phyloP scores from a whole-genome alignment of 2,329 filamentous ascomycete genomes.

The Fusarium sp. region DNA sequence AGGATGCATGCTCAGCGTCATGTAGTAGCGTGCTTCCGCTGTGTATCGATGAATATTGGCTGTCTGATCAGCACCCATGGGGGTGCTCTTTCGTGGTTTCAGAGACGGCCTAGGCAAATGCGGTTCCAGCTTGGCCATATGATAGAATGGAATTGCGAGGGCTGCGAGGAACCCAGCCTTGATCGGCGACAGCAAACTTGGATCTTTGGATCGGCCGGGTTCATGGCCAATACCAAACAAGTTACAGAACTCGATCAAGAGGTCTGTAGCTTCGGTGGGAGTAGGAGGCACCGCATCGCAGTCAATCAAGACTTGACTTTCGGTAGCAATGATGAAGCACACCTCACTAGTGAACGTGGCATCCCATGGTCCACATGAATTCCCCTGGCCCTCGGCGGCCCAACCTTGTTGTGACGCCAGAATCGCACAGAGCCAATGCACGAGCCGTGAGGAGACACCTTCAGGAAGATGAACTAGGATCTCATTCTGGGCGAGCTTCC shows the following conservation, averaged over 20 bases:
- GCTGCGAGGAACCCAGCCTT: conserved; percentile 41
- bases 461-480: conserved; percentile 34
- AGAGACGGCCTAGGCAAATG: conserved; percentile 33
- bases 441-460: conserved; percentile 32
- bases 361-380: conserved; percentile 34
- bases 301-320: conserved; percentile 30
- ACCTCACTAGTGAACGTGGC: conserved; percentile 24
- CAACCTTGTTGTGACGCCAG: conserved; percentile 36
- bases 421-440: conserved; percentile 44
- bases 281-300: conserved; percentile 19
- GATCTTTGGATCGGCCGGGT: conserved; percentile 2
- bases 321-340: conserved; percentile 35
- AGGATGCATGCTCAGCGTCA: conserved; percentile 46
- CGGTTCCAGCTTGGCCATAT: conserved; percentile 40
- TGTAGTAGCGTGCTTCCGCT: conserved; percentile 40
- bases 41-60: conserved; percentile 33
- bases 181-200: conserved; percentile 33
- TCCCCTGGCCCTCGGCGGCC: conserved; percentile 31
- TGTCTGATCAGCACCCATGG: conserved; percentile 12
- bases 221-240: conserved; percentile 39
- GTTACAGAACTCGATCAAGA: conserved; percentile 41
- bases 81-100: background rate
- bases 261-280: conserved; percentile 34
- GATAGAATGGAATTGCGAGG: conserved; percentile 41
- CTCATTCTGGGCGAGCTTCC: conserved; percentile 21